These are phyloP conservation scores for Candida stauntonica DNA, from an alignment of 805 yeast genomes.

Conservation along the genomic window DNA sequence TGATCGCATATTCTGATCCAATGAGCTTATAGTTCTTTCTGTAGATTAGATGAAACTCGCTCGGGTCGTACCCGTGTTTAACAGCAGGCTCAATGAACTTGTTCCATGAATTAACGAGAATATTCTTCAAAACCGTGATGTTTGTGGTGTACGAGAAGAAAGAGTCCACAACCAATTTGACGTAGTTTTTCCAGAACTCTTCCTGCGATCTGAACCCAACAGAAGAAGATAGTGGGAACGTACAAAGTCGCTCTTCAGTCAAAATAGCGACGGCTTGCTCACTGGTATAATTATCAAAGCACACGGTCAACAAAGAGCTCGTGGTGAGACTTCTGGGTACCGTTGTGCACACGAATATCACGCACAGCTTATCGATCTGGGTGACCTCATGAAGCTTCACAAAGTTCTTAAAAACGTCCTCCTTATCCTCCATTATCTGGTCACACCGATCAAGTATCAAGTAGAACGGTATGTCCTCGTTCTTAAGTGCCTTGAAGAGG, in stretches of 20 bases:
- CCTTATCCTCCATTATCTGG: slow-evolving; percentile 22
- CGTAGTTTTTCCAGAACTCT: slow-evolving; percentile 22
- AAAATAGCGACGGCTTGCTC: slow-evolving; percentile 15
- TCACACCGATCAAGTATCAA: slow-evolving; percentile 25
- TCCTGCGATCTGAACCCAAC: slow-evolving; percentile 1
- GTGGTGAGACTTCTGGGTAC: slow-evolving; percentile 20
- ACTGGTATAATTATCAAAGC: slow-evolving; percentile 18
- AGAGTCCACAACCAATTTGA: slow-evolving; percentile 23
- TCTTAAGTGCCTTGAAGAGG: slow-evolving; percentile 8
- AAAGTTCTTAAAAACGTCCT: slow-evolving; percentile 16
- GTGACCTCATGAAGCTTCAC: slow-evolving; percentile 21
- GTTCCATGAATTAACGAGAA: slow-evolving; percentile 22
- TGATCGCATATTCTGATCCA: slow-evolving; percentile 31
- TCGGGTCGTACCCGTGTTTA: slow-evolving; percentile 10
- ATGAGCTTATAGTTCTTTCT: slow-evolving; percentile 29
- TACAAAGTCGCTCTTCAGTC: slow-evolving; percentile 1
- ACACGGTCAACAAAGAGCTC: slow-evolving; percentile 17
- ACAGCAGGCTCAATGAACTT: slow-evolving; percentile 20
- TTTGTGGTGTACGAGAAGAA: slow-evolving; percentile 23
- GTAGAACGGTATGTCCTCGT: slow-evolving; percentile 20
- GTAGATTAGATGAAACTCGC: slow-evolving; percentile 26
- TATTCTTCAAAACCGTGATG: slow-evolving; percentile 14
- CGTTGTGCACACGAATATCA: slow-evolving; percentile 19
- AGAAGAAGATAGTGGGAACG: slow-evolving; percentile 8
- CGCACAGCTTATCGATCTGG: slow-evolving; percentile 13